A percentile compares a stretch with the other conserved stretches of the same genome.
These are phyloP conservation scores for Trypanosoma rangeli DNA, from an alignment of 208 protist species.

Conservation along the genomic window DNA sequence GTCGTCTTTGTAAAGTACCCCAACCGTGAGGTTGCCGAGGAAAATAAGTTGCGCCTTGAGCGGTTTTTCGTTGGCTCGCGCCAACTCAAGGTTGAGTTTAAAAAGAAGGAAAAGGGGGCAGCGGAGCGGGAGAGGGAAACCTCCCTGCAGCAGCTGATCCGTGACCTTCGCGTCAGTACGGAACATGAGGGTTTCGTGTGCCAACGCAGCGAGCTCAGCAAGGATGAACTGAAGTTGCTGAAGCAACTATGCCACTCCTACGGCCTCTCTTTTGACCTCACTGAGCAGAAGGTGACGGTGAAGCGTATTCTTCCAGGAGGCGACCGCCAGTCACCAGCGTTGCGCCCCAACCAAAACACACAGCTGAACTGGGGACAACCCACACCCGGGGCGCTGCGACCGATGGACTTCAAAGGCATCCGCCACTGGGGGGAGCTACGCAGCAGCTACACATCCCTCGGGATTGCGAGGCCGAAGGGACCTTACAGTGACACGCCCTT, in stretches of 20 bases:
- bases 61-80: slow-evolving; percentile 54
- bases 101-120: slow-evolving; percentile 60
- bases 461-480: slow-evolving; percentile 52
- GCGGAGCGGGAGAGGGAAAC: slow-evolving; percentile 13
- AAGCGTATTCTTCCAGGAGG: slow-evolving; percentile 49
- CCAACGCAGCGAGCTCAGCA: slow-evolving; percentile 49
- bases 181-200: slow-evolving; percentile 79
- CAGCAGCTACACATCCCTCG: slow-evolving; percentile 35
- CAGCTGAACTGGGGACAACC: slow-evolving; percentile 39
- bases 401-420: slow-evolving; percentile 78
- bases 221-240: slow-evolving; percentile 70
- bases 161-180: slow-evolving; percentile 71
- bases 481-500: slow-evolving; percentile 62
- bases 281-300: slow-evolving; percentile 64
- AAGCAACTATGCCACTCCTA: slow-evolving; percentile 83
- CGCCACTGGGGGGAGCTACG: slow-evolving; percentile 73
- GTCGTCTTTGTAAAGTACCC: slow-evolving; percentile 88
- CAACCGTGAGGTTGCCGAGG: slow-evolving; percentile 89
- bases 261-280: slow-evolving; percentile 59
- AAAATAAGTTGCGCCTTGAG: slow-evolving; percentile 89
- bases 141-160: slow-evolving; percentile 69
- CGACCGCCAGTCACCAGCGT: slow-evolving; percentile 59
- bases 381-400: slow-evolving; percentile 55
- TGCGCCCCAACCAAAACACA: slow-evolving; percentile 32
- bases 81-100: slow-evolving; percentile 80